Evolutionary conservation across 768 basidiomycete genomes (phyloP), one percentile per base, ranked within the genome.

Genomic region (Lentinula guzmanii): DNA sequence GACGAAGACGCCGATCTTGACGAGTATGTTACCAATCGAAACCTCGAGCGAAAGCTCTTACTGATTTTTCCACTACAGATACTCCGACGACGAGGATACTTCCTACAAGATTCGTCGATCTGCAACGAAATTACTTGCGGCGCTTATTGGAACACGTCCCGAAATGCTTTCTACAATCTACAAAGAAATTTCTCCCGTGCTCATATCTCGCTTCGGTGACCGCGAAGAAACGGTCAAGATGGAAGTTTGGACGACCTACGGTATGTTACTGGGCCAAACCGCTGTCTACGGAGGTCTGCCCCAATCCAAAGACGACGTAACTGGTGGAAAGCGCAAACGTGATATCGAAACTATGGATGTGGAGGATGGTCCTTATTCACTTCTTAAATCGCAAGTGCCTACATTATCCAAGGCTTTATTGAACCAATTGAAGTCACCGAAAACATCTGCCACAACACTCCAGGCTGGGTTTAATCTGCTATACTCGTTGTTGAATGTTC

Each of bases 51-150:
- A 31, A 50, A 37, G 45, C 48, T 37, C 52, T 70, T 5, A 67
- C 58, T 34, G 28, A 57, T 6, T 13, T 5, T 39, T 3, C 11
- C 11, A 15, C 18, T 9, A 31, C 65, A 95, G 93, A 64, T 98
- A 97, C 72, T 94, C 93, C 5, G 97, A 99, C 67, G 97, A 99
- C 61, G 97, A 98, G 72, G 97, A 99, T 69, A 92, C 91, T 10
- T 98, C 96, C 0, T 98, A 97, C 83, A 98, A 98, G 74, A 93
- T 97, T 61, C 89, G 97, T 65, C 86, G 97, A 50, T 89, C 93
- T 6, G 89, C 97, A 6, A 93, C 95, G 16, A 98, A 98, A 71
- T 78, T 98, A 3, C 80, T 98, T 15, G 77, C 87, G 33, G 90
- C 91, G 5, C 78, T 97, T 52, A 87, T 98, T 61, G 86, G 84